Percentiles rank a stretch among this genome's conserved stretches.
Conservation (phyloP, 495 filamentous ascomycete genomes). For the Thermothielavioides terrestris region DNA sequence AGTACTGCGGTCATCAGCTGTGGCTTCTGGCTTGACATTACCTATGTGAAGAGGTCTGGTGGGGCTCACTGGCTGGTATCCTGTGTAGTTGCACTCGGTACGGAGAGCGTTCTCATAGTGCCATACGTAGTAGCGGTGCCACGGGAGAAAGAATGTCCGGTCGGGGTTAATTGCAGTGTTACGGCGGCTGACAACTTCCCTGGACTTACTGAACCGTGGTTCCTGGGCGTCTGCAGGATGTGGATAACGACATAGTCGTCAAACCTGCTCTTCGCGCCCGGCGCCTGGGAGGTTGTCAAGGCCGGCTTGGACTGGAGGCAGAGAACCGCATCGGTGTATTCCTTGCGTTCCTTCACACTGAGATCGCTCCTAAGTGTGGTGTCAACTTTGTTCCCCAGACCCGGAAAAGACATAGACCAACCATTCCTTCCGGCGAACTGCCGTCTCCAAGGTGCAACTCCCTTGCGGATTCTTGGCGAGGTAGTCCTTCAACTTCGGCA, state of each 20-base stretch:
- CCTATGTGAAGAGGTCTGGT: too few relatives aligned
- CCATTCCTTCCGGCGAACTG: slow-evolving; percentile 18
- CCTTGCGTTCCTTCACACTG: slow-evolving; percentile 36
- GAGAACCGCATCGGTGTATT: slow-evolving; percentile 54
- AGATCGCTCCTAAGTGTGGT: slow-evolving; percentile 39
- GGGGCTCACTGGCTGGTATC: slow-evolving; percentile 27
- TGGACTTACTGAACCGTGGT: slow-evolving; percentile 50
- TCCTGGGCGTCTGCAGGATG: slow-evolving; percentile 50
- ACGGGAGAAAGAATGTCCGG: slow-evolving; percentile 56
- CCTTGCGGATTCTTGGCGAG: slow-evolving; percentile 20
- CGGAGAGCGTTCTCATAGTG: slow-evolving; percentile 57
- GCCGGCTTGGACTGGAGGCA: slow-evolving; percentile 51
- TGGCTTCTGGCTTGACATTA: too few relatives aligned
- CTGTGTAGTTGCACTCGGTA: slow-evolving; percentile 60
- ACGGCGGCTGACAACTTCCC: too few relatives aligned
- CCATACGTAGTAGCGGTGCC: slow-evolving; percentile 61
- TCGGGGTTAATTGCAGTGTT: neutral
- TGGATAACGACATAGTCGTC: slow-evolving; percentile 66
- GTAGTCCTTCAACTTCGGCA: slow-evolving; percentile 17
- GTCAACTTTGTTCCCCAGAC: too few relatives aligned
- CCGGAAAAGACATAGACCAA: slow-evolving; percentile 1
- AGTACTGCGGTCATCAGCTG: slow-evolving; percentile 15
- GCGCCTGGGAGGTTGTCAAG: slow-evolving; percentile 23
- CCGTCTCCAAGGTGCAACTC: slow-evolving; percentile 17
- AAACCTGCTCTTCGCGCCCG: slow-evolving; percentile 35